Evolutionary conservation across 192 early-diverging fungal genomes (phyloP).

Genomic region (Pilobolus umbonatus): DNA sequence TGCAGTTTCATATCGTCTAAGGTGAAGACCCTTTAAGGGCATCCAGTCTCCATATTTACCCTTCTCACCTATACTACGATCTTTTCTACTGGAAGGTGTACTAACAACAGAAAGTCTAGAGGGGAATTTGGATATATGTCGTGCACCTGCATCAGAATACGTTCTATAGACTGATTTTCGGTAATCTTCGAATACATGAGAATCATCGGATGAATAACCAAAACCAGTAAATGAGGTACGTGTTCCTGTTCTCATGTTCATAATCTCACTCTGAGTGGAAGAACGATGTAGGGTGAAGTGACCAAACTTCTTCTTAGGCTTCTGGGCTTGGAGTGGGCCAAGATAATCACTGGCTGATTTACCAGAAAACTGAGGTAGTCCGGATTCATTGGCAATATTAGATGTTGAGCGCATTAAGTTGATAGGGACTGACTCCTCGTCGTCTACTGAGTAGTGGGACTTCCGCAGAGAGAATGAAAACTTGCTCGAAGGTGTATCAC

Average conservation of each 20-base stretch:
- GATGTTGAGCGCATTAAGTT: neutral
- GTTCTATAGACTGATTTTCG: conserved; percentile 35
- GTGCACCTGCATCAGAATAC: neutral
- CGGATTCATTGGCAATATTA: neutral
- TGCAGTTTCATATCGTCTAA: conserved; percentile 20
- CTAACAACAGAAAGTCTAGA: neutral
- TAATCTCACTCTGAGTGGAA: conserved; percentile 22
- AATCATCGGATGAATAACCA: conserved; percentile 41
- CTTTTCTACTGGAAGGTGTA: neutral
- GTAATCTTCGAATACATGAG: conserved; percentile 34
- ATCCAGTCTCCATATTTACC: conserved; percentile 27
- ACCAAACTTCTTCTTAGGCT: neutral
- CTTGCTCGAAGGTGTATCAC: neutral
- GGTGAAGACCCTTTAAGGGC: conserved; percentile 20
- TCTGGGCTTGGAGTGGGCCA: neutral
- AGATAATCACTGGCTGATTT: neutral
- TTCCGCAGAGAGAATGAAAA: neutral
- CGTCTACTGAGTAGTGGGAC: neutral
- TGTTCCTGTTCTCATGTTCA: conserved; percentile 39
- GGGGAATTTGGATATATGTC: neutral
- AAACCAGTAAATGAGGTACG: conserved; percentile 43
- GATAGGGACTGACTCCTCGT: conserved; percentile 29
- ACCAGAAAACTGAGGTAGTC: too few relatives aligned
- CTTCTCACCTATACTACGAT: neutral
- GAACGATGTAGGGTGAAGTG: neutral